A percentile compares a stretch with the other conserved stretches of the same genome.
Conservation (phyloP, 768 basidiomycete species). For the Termitomyces sp. region DNA sequence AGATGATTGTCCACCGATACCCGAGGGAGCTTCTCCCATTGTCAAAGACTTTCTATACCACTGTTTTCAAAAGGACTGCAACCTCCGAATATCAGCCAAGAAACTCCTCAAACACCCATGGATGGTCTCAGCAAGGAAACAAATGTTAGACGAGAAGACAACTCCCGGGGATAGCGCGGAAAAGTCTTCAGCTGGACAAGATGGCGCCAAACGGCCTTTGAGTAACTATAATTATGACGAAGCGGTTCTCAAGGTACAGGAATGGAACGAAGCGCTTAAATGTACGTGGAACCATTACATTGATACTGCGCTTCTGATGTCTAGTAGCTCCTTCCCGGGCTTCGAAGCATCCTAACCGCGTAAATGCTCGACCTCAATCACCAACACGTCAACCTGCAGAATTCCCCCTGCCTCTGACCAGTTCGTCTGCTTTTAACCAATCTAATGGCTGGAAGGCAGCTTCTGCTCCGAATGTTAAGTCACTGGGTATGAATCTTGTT, state of each 20-base stretch:
- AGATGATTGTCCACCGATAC: constrained; percentile 95
- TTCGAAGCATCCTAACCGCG: constrained; percentile 56
- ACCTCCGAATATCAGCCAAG: constrained; percentile 89
- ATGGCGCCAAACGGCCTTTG: constrained; percentile 37
- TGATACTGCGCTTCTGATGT: background rate
- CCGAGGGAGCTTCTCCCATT: constrained; percentile 90
- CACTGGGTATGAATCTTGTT: constrained; percentile 32
- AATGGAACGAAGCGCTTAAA: constrained; percentile 97
- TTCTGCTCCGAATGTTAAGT: constrained; percentile 26
- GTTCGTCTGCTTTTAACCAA: constrained; percentile 22
- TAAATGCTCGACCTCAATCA: constrained; percentile 36
- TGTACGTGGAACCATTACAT: constrained; percentile 39
- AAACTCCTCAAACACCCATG: constrained; percentile 92
- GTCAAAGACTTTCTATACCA: constrained; percentile 96
- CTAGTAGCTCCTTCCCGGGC: constrained; percentile 63
- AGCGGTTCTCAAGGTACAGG: constrained; percentile 90
- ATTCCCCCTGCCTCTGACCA: constrained; percentile 22
- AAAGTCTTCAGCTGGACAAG: constrained; percentile 25
- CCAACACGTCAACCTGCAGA: constrained; percentile 39
- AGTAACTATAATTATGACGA: constrained; percentile 92
- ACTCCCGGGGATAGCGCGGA: constrained; percentile 25
- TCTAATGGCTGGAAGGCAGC: constrained; percentile 29
- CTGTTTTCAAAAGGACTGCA: constrained; percentile 97
- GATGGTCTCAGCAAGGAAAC: constrained; percentile 85
- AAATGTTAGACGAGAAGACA: constrained; percentile 45